Conservation (phyloP, 2,329 filamentous ascomycete genomes). For the Periconia sp. region DNA sequence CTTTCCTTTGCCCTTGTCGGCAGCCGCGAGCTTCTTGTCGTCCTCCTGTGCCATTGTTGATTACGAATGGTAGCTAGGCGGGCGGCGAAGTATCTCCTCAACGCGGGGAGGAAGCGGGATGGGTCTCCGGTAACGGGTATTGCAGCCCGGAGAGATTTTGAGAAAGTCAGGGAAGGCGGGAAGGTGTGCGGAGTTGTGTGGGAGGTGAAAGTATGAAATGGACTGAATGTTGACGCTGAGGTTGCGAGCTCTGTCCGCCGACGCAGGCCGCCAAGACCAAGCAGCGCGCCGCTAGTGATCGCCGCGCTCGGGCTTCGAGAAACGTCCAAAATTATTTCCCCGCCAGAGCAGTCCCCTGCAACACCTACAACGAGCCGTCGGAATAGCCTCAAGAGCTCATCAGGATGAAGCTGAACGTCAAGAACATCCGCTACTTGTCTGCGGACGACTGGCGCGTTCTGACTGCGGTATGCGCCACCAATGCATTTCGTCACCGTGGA, state of each 20-base stretch:
- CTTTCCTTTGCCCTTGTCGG: slow-evolving; percentile 97
- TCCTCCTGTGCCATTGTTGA: slow-evolving; percentile 89
- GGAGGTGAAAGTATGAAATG: slow-evolving; percentile 21
- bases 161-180: slow-evolving; percentile 14
- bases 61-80: slow-evolving; percentile 41
- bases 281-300: slow-evolving; percentile 24
- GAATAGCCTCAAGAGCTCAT: slow-evolving; percentile 12
- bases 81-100: slow-evolving; percentile 37
- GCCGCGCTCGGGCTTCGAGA: slow-evolving; percentile 21
- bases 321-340: slow-evolving; percentile 31
- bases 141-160: slow-evolving; percentile 11
- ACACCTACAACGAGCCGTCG: slow-evolving; percentile 4
- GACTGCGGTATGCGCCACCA: slow-evolving; percentile 69
- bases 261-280: slow-evolving; percentile 23
- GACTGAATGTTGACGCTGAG: slow-evolving; percentile 34
- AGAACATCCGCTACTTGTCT: slow-evolving; percentile 89
- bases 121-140: not conserved
- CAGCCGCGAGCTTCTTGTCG: slow-evolving; percentile 79
- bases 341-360: slow-evolving; percentile 12
- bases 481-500: slow-evolving; percentile 28
- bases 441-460: slow-evolving; percentile 95
- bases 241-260: slow-evolving; percentile 30
- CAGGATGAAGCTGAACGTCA: slow-evolving; percentile 91
- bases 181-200: slow-evolving; percentile 15
- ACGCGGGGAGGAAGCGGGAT: slow-evolving; percentile 18